phyloP scores from a whole-genome alignment of 139 green algal species.

The Haematococcus lacustris region DNA sequence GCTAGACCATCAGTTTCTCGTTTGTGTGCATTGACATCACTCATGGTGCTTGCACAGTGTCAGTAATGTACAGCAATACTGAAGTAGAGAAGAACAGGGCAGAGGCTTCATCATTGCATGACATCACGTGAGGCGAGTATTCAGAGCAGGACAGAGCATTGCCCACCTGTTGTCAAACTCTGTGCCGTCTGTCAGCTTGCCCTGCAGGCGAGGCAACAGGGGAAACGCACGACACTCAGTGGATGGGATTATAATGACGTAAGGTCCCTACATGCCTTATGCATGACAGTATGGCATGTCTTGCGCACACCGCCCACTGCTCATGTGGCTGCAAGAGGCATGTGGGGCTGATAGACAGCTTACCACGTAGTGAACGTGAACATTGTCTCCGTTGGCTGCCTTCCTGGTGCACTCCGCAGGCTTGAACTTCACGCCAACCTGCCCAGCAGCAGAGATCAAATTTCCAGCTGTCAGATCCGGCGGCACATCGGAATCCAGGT shows the following conservation, averaged over 20 bases:
- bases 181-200: constrained; percentile 32
- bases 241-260: not conserved
- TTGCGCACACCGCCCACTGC: not conserved
- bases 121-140: not conserved
- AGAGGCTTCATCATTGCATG: not conserved
- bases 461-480: too few relatives aligned
- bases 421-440: constrained; percentile 17
- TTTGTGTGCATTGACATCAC: not conserved
- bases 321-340: not conserved
- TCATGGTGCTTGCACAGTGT: not conserved
- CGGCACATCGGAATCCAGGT: too few relatives aligned
- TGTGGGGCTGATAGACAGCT: not conserved
- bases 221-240: not conserved
- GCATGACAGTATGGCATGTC: not conserved
- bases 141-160: not conserved
- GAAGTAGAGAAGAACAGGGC: not conserved
- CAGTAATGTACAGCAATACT: not conserved
- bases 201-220: constrained; percentile 9
- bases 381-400: constrained; percentile 9
- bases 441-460: not conserved
- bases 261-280: not conserved
- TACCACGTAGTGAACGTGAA: constrained; percentile 19
- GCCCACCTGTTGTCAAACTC: constrained; percentile 32
- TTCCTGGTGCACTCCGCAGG: constrained; percentile 12
- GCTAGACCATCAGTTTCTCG: not conserved